phyloP scores from a whole-genome alignment of 257 asterid genomes.

The Rehmannia glutinosa region DNA sequence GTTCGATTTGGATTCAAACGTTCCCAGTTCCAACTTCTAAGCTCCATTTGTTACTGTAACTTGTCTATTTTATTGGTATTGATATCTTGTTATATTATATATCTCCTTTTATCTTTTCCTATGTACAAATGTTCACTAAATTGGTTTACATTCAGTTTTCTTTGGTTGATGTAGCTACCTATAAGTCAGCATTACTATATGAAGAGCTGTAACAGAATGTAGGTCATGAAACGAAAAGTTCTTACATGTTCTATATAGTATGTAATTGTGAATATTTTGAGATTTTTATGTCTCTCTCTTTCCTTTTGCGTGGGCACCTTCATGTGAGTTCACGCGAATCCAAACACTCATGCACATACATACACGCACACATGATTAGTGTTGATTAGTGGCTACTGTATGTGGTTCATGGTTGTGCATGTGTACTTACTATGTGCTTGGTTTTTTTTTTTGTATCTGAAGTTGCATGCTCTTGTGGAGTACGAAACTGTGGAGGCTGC shows the following conservation, averaged over 20 bases:
- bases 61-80: not conserved
- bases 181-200: not conserved
- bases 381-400: no score
- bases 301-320: not conserved
- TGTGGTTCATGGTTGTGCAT: no score
- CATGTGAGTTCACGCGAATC: not conserved
- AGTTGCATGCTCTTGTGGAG: conserved; percentile 96
- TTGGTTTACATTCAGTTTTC: conserved; percentile 3
- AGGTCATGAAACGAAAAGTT: not conserved
- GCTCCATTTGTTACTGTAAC: not conserved
- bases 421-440: no score
- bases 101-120: not conserved
- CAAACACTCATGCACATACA: no score
- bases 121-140: not conserved
- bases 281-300: not conserved
- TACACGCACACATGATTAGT: not conserved
- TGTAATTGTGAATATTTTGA: not conserved
- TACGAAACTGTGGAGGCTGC: conserved; percentile 82
- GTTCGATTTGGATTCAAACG: not conserved
- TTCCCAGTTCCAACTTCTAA: not conserved
- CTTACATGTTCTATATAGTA: not conserved
- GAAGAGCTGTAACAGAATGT: not conserved
- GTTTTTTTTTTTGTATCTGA: conserved; percentile 11
- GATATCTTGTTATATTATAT: not conserved
- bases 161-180: not conserved